phyloP scores from a whole-genome alignment of 352 stramenopile genomes.

The Globisporangium spinosum region DNA sequence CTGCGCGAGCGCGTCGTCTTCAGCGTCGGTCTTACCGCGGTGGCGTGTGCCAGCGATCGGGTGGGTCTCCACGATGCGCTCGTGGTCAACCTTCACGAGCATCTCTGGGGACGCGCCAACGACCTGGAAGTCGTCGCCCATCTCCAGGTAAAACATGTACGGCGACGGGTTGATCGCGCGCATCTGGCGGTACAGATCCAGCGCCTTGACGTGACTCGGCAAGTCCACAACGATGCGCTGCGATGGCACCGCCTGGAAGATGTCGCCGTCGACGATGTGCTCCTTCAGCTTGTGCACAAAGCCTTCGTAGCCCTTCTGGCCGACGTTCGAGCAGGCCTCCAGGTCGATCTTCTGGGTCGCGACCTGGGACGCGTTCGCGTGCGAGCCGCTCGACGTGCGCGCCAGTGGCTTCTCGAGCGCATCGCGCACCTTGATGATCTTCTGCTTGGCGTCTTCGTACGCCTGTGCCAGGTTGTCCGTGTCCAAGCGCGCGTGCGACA shows the following conservation, averaged over 20 bases:
- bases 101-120: conserved; percentile 87
- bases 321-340: conserved; percentile 78
- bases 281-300: conserved; percentile 87
- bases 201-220: conserved; percentile 53
- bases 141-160: conserved; percentile 89
- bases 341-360: conserved; percentile 50
- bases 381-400: conserved; percentile 51
- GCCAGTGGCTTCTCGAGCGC: conserved; percentile 60
- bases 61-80: conserved; percentile 83
- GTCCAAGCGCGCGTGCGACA: conserved; percentile 77
- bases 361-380: conserved; percentile 35
- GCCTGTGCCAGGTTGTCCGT: conserved; percentile 55
- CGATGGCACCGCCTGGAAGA: conserved; percentile 88
- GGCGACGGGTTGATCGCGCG: conserved; percentile 86
- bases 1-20: conserved; percentile 77
- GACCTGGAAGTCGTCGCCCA: conserved; percentile 84
- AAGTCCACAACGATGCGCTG: conserved; percentile 74
- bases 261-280: conserved; percentile 88
- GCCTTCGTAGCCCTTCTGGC: conserved; percentile 79
- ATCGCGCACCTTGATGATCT: conserved; percentile 63
- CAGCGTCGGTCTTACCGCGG: conserved; percentile 77
- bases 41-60: conserved; percentile 88
- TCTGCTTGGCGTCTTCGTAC: conserved; percentile 68
- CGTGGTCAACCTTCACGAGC: conserved; percentile 86
- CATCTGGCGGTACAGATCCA: conserved; percentile 89